These are phyloP conservation scores for Diplodia corticola DNA, from an alignment of 2,329 filamentous ascomycete species.

Conservation along the genomic window DNA sequence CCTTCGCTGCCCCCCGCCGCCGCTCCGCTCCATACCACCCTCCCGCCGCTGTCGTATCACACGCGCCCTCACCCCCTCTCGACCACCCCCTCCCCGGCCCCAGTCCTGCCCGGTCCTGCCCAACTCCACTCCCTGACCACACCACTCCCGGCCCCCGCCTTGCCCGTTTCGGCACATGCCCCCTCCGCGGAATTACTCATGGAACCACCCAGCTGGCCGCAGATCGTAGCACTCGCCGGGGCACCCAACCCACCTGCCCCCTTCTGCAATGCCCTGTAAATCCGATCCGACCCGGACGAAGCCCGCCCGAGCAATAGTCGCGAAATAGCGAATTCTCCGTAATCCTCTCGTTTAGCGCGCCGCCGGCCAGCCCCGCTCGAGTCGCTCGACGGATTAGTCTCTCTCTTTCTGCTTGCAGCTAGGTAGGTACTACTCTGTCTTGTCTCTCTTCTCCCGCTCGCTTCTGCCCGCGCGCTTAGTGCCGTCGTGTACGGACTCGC, in stretches of 20 bases:
- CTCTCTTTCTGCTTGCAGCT: background rate
- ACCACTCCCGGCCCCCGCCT: background rate
- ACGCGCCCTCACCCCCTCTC: background rate
- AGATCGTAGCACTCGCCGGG: background rate
- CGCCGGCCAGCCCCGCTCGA: background rate
- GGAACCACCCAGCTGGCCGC: background rate
- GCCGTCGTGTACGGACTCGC: no score
- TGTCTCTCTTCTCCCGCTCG: no score
- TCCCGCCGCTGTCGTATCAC: background rate
- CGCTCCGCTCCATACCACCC: background rate
- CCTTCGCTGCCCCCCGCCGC: background rate
- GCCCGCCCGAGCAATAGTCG: background rate
- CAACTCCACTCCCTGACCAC: background rate
- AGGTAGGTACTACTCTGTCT: no score
- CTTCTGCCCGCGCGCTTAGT: no score
- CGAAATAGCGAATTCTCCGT: background rate
- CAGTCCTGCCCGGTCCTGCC: background rate
- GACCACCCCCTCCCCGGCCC: background rate
- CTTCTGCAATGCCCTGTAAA: background rate
- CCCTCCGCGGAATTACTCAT: background rate
- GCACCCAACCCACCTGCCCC: background rate
- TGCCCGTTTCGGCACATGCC: background rate
- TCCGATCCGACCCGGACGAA: background rate
- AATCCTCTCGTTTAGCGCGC: background rate
- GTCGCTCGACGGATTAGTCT: no score